These are phyloP conservation scores for Carallia pectinifolia DNA, from an alignment of 345 rosid species.

Conservation along the genomic window DNA sequence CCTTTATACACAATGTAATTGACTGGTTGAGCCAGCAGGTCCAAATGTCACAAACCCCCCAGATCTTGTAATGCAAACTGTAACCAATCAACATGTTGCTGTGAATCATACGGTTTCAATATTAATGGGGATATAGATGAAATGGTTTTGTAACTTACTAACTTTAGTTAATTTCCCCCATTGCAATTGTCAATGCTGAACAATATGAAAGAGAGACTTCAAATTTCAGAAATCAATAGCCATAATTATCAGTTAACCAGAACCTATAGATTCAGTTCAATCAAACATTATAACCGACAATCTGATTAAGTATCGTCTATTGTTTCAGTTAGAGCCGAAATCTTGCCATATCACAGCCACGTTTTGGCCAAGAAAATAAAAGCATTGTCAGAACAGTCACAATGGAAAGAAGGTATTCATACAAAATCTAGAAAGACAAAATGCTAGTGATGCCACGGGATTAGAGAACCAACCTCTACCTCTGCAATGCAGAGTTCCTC, in stretches of 20 bases:
- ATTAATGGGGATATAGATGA: no score
- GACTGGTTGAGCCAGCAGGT: slow-evolving; percentile 1
- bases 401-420: not conserved
- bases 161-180: not conserved
- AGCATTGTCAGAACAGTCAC: not conserved
- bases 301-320: not conserved
- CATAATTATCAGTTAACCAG: not conserved
- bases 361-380: not conserved
- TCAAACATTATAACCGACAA: not conserved
- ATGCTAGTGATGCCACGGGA: not conserved
- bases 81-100: no score
- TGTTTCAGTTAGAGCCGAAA: not conserved
- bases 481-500: not conserved
- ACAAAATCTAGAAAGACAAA: not conserved
- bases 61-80: no score
- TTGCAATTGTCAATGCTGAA: not conserved
- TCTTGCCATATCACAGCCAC: not conserved
- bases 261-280: not conserved
- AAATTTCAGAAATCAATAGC: not conserved
- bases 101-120: no score
- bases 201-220: not conserved
- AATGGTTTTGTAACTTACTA: not conserved
- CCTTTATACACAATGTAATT: slow-evolving; percentile 2
- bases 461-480: slow-evolving; percentile 5
- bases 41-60: slow-evolving; percentile 2